Conservation (phyloP, 768 basidiomycete species). For the Kwoniella pini region DNA sequence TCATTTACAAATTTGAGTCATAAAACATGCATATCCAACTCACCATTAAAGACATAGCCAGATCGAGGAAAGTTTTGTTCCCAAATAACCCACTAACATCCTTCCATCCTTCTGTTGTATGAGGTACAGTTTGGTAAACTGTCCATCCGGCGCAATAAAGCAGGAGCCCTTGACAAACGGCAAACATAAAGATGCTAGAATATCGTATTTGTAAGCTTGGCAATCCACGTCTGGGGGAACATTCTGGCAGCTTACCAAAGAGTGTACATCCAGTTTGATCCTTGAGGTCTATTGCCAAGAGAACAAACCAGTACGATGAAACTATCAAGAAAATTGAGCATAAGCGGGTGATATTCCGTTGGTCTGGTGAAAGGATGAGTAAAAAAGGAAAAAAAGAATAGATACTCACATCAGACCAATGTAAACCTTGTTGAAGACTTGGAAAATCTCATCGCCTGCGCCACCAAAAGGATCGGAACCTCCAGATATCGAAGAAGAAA, state of each 20-base stretch:
- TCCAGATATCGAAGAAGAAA: slow-evolving; percentile 72
- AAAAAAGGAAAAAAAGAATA: no score
- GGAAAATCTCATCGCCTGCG: slow-evolving; percentile 71
- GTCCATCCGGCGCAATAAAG: slow-evolving; percentile 90
- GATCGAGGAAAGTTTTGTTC: slow-evolving; percentile 72
- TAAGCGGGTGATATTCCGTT: neutral
- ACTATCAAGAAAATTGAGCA: slow-evolving; percentile 6
- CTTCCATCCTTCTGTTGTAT: slow-evolving; percentile 73
- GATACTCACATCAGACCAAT: slow-evolving; percentile 82
- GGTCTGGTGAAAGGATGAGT: no score
- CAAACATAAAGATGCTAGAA: slow-evolving; percentile 44
- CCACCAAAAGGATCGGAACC: slow-evolving; percentile 71
- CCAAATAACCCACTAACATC: slow-evolving; percentile 57
- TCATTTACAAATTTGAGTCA: neutral
- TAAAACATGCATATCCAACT: no score
- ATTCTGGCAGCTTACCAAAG: slow-evolving; percentile 56
- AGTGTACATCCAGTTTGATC: slow-evolving; percentile 82
- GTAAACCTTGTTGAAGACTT: slow-evolving; percentile 76
- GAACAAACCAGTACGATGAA: slow-evolving; percentile 57
- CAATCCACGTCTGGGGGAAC: slow-evolving; percentile 59
- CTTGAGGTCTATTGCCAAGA: slow-evolving; percentile 82
- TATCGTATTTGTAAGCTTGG: slow-evolving; percentile 33
- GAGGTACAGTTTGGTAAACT: slow-evolving; percentile 79
- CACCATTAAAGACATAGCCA: slow-evolving; percentile 54
- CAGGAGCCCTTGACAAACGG: slow-evolving; percentile 60